Conservation (phyloP, 2,329 filamentous ascomycete genomes). For the Diaporthe caulivora region DNA sequence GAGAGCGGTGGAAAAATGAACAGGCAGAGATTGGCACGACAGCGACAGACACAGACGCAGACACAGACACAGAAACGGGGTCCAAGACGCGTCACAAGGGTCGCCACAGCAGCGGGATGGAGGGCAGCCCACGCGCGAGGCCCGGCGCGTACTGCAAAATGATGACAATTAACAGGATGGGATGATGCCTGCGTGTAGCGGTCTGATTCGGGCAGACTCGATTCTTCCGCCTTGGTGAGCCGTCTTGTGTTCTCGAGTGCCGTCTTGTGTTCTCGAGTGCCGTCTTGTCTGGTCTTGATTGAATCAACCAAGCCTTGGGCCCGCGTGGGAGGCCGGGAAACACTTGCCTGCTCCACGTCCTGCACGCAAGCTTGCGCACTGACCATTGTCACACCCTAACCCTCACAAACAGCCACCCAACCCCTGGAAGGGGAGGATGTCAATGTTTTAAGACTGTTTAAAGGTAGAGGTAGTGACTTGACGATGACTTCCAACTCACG, state of each 20-base stretch:
- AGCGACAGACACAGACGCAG: no score
- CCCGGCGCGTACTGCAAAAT: background rate
- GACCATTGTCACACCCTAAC: background rate
- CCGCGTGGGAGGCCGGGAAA: background rate
- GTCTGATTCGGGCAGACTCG: background rate
- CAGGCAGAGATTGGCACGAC: no score
- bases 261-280: slow-evolving; percentile 2
- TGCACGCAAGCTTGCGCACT: background rate
- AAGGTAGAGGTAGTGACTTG: background rate
- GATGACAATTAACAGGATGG: slow-evolving; percentile 1
- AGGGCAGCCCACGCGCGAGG: slow-evolving; percentile 3
- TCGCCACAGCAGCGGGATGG: slow-evolving; percentile 6
- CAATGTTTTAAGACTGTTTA: no score
- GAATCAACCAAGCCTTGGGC: slow-evolving; percentile 13
- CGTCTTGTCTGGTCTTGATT: slow-evolving; percentile 15
- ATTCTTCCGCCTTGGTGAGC: background rate
- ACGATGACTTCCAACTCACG: background rate
- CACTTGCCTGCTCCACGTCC: background rate
- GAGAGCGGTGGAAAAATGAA: background rate
- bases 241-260: slow-evolving; percentile 11
- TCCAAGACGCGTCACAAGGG: slow-evolving; percentile 21
- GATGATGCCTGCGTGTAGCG: background rate
- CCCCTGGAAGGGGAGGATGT: background rate
- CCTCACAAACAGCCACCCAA: background rate
- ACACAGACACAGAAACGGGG: background rate